These are phyloP conservation scores for Cantharellus cinnabarinus DNA, from an alignment of 768 basidiomycete genomes.

Conservation along the genomic window DNA sequence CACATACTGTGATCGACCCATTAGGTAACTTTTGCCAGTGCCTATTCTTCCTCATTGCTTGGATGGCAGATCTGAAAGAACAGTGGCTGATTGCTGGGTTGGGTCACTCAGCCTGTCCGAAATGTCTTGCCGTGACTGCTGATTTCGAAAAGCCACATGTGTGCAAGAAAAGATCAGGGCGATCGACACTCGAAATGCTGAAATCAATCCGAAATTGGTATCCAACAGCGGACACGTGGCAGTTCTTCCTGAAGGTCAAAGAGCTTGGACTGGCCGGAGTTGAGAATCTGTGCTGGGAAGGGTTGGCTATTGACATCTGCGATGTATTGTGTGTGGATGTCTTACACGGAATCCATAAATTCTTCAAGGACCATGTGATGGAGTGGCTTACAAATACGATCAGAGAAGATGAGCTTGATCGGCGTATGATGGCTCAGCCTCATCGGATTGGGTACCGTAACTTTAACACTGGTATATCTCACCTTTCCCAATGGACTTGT, in stretches of 20 bases:
- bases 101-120: constrained; percentile 3
- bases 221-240: constrained; percentile 27
- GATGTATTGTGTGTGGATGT: constrained; percentile 22
- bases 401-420: constrained; percentile 9
- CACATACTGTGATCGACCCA: constrained; percentile 17
- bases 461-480: not conserved
- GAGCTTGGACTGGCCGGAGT: not conserved
- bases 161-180: too few relatives aligned
- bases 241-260: not conserved
- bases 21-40: constrained; percentile 17
- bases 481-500: not conserved
- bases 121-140: not conserved
- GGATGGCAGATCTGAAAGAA: constrained; percentile 9
- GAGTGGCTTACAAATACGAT: constrained; percentile 17
- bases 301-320: constrained; percentile 10
- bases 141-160: not conserved
- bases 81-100: constrained; percentile 5
- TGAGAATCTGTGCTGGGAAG: constrained; percentile 9
- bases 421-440: constrained; percentile 9
- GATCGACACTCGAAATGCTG: not conserved
- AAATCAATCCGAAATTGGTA: constrained; percentile 9
- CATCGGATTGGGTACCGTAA: constrained; percentile 1
- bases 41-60: constrained; percentile 22
- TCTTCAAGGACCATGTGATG: constrained; percentile 19
- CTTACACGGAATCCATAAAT: constrained; percentile 24